Evolutionary conservation across 129 eudicot genomes (phyloP).

Genomic region (Daucus carota): DH1_v3.0 NC_030388.2:13746501-13747000

Average conservation of each 20-base stretch:
- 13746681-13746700: background rate
- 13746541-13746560: background rate
- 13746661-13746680: background rate
- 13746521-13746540: background rate
- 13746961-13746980: too few species aligned
- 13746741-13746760: background rate
- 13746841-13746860: too few species aligned
- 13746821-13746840: background rate
- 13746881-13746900: too few species aligned
- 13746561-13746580: background rate
- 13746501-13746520: background rate
- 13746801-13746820: background rate
- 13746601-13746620: background rate
- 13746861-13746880: too few species aligned
- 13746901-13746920: too few species aligned
- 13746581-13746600: conserved; percentile 6
- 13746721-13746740: background rate
- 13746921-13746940: too few species aligned
- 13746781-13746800: background rate
- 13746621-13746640: background rate
- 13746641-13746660: background rate
- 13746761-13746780: background rate
- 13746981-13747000: too few species aligned
- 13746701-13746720: background rate
- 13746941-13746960: too few species aligned